Base-by-base conservation (phyloP, 805 yeast species). In the Komagataella kurtzmanii region DNA sequence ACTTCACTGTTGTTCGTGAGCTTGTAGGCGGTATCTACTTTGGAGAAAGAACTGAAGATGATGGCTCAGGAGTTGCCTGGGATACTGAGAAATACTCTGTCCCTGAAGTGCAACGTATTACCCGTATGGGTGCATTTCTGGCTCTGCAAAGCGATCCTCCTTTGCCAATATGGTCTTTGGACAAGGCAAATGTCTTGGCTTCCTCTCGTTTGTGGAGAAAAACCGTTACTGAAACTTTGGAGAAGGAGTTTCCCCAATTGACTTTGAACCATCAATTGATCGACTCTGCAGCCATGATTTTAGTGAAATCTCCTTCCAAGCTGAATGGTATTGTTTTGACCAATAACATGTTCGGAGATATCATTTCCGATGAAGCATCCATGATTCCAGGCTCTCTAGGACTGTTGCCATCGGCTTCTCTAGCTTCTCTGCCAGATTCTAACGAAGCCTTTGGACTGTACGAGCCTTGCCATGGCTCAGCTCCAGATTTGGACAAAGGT, bases 381-480 rank as follows among this genome's bases (percentile, higher is more conserved):
- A 97, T 90, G 49, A 93, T 93, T 61, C 99, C 99, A 47, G 99
- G 99, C 48, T 91, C 98, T 23, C 75, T 93, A 56, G 99, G 99
- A 55, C 78, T 93, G 58, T 77, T 93, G 57, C 99, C 99, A 50
- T 88, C 97, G 52, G 95, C 99, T 3, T 91, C 98, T 18, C 79
- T 93, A 63, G 93, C 97, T 3, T 88, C 97, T n/a, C 76, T 93
- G 64, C 99, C 99, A 51, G 97, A 91, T 69, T 80, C 91, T 45
- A 90, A 90, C 75, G 73, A 77, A 50, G 98, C 98, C 0, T 90
- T 93, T 65, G 99, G 99, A 54, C 75, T 93, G 57, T 93, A 93
- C 67, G 99, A 93, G 73, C 98, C 99, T 58, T 91, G 97, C 65
- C 99, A 91, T 67, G 99, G 99, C 49, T 85, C 97, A 48, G 99